Evolutionary conservation across 176 grass and related monocot species (phyloP).

Genomic region (Echinochloa phyllopogon): DNA sequence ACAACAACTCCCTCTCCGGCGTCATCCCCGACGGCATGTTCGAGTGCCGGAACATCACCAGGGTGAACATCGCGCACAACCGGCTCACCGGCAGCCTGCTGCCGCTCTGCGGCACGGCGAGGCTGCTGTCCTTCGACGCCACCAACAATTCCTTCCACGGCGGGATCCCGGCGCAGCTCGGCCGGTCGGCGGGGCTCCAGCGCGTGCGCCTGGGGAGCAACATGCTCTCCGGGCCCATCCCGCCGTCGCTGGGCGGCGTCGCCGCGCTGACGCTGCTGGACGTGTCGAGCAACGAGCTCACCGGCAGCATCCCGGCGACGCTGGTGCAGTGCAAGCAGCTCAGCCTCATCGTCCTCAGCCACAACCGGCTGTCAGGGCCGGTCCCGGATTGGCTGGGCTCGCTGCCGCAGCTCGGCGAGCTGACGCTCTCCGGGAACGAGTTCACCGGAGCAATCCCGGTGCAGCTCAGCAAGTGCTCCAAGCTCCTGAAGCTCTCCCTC

Average conservation of each 20-base stretch:
- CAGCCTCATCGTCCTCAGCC: conserved; percentile 67
- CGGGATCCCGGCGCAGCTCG: conserved; percentile 76
- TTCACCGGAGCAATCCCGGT: conserved; percentile 60
- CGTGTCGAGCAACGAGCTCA: conserved; percentile 67
- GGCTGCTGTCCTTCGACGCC: conserved; percentile 79
- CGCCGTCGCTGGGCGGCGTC: conserved; percentile 56
- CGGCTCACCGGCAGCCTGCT: conserved; percentile 71
- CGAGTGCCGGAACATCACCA: conserved; percentile 89
- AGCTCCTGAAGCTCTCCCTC: conserved; percentile 81
- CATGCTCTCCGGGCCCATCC: conserved; percentile 65
- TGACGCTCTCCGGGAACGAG: conserved; percentile 67
- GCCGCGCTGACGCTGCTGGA: conserved; percentile 69
- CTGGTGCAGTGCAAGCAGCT: conserved; percentile 63
- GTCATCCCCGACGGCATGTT: conserved; percentile 81
- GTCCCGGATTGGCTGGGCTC: conserved; percentile 75
- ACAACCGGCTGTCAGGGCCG: conserved; percentile 63
- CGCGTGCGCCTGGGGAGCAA: conserved; percentile 77
- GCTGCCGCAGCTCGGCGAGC: conserved; percentile 72
- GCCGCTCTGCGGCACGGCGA: conserved; percentile 71
- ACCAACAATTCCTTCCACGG: conserved; percentile 80
- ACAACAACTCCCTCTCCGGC: conserved; percentile 93
- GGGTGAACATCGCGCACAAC: conserved; percentile 95
- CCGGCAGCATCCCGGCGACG: conserved; percentile 68
- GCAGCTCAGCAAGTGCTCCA: conserved; percentile 77
- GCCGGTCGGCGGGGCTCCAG: conserved; percentile 72